These are phyloP conservation scores for Haplosporangium sp. DNA, from an alignment of 371 early-diverging fungal genomes.

Conservation along the genomic window DNA sequence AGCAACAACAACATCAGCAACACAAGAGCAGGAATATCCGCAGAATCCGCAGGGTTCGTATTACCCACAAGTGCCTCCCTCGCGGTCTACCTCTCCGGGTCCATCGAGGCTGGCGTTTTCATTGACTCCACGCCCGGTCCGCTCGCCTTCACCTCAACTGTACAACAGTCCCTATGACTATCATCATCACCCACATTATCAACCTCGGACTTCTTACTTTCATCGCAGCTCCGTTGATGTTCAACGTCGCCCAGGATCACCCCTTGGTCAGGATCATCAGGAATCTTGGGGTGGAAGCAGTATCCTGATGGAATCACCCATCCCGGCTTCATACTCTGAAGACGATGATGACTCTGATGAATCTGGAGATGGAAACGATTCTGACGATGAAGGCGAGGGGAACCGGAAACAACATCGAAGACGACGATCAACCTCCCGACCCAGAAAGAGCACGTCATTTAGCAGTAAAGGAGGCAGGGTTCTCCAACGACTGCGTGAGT, in stretches of 20 bases:
- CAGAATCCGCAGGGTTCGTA: constrained; percentile 50
- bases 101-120: constrained; percentile 46
- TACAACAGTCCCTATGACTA: constrained; percentile 24
- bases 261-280: constrained; percentile 47
- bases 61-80: constrained; percentile 32
- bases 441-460: constrained; percentile 8
- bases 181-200: constrained; percentile 16
- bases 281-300: constrained; percentile 32
- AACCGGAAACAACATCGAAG: neutral
- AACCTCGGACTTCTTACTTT: constrained; percentile 28
- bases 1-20: constrained; percentile 13
- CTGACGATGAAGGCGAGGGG: constrained; percentile 23
- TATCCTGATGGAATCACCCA: constrained; percentile 24
- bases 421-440: constrained; percentile 11
- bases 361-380: constrained; percentile 22
- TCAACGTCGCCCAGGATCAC: constrained; percentile 42
- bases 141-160: constrained; percentile 50
- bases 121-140: constrained; percentile 25
- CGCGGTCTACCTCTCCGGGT: constrained; percentile 31
- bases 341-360: constrained; percentile 6
- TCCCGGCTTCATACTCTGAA: constrained; percentile 10
- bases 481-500: constrained; percentile 27
- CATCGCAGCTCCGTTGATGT: constrained; percentile 27
- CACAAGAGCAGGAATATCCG: constrained; percentile 41
- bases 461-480: neutral